These are phyloP conservation scores for Sisymbrium irio DNA, from an alignment of 345 rosid genomes.

Conservation along the genomic window DNA sequence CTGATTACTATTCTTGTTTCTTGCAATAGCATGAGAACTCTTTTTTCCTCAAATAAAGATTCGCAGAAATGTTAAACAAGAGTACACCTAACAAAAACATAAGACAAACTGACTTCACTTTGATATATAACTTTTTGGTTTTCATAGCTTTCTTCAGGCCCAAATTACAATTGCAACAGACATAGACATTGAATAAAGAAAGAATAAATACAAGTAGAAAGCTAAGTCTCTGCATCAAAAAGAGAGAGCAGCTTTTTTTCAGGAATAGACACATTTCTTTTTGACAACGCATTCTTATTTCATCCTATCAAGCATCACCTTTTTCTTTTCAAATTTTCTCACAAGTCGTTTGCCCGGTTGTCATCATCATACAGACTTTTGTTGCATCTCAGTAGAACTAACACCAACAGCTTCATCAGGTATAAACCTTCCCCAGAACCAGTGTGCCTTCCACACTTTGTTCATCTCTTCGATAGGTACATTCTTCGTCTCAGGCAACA, in stretches of 20 bases:
- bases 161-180: slow-evolving; percentile 19
- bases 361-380: slow-evolving; percentile 27
- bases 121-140: not conserved
- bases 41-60: not conserved
- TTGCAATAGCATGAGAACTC: not conserved
- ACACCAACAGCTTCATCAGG: slow-evolving; percentile 38
- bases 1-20: not conserved
- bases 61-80: not conserved
- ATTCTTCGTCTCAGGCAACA: slow-evolving; percentile 46
- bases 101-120: not conserved
- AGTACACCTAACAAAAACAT: too few relatives aligned
- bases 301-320: slow-evolving; percentile 5
- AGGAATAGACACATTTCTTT: not conserved
- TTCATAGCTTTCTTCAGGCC: not conserved
- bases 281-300: not conserved
- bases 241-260: slow-evolving; percentile 14
- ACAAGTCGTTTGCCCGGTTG: not conserved
- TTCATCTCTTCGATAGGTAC: slow-evolving; percentile 43
- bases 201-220: not conserved
- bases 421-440: slow-evolving; percentile 40
- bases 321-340: slow-evolving; percentile 1
- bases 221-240: not conserved
- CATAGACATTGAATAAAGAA: not conserved
- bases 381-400: slow-evolving; percentile 35
- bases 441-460: slow-evolving; percentile 39